A percentile compares a stretch with the other conserved stretches of the same genome.
These are phyloP conservation scores for Microbotryum silenes-acaulis DNA, from an alignment of 1,284 basidiomycete genomes.

Conservation along the genomic window DNA sequence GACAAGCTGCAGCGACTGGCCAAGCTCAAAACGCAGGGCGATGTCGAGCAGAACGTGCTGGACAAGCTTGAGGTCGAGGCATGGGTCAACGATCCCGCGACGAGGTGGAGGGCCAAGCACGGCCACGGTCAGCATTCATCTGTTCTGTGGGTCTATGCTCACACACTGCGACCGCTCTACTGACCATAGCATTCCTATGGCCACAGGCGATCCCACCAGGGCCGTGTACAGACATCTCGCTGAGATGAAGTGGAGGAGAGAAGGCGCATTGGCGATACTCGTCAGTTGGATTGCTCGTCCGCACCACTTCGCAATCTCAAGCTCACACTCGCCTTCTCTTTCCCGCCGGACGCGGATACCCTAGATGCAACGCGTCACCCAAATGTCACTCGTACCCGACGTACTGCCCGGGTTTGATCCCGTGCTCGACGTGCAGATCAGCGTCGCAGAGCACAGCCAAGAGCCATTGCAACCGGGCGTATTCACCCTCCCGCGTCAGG, in stretches of 20 bases:
- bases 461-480: slow-evolving; percentile 62
- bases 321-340: not conserved
- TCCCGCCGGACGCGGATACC: not conserved
- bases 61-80: slow-evolving; percentile 56
- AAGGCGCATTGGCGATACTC: slow-evolving; percentile 72
- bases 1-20: slow-evolving; percentile 48
- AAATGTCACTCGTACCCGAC: slow-evolving; percentile 87
- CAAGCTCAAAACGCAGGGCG: slow-evolving; percentile 26
- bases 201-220: slow-evolving; percentile 43
- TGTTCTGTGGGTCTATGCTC: too few relatives aligned
- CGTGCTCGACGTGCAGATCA: slow-evolving; percentile 61
- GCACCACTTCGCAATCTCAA: not conserved
- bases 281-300: slow-evolving; percentile 46
- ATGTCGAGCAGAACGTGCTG: slow-evolving; percentile 39
- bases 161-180: not conserved
- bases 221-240: slow-evolving; percentile 69
- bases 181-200: not conserved
- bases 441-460: slow-evolving; percentile 44
- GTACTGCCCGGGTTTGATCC: slow-evolving; percentile 66
- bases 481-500: slow-evolving; percentile 58
- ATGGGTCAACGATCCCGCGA: slow-evolving; percentile 66
- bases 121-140: slow-evolving; percentile 56
- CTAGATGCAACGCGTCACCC: slow-evolving; percentile 82
- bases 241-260: slow-evolving; percentile 75
- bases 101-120: slow-evolving; percentile 64